A percentile compares a stretch with the other conserved stretches of the same genome.
Conservation (phyloP, 179 eudicot genomes). For the Vitellaria paradoxa region DNA sequence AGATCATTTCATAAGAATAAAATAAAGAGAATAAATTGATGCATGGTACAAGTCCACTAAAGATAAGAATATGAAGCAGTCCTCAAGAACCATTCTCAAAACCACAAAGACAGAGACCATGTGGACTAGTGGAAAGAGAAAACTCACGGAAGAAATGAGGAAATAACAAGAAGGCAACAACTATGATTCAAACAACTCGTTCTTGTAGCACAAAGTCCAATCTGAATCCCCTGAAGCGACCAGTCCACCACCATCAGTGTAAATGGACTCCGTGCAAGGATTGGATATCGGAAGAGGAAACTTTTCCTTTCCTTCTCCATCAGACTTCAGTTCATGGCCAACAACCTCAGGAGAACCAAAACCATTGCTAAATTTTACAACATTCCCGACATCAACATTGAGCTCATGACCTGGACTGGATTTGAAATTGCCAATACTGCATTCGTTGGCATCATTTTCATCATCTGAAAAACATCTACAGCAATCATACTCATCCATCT, state of each 20-base stretch:
- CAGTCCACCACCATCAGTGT: slow-evolving; percentile 37
- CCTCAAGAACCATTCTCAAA: not conserved
- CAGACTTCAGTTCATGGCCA: slow-evolving; percentile 18
- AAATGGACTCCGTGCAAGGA: slow-evolving; percentile 47
- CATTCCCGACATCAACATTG: slow-evolving; percentile 8
- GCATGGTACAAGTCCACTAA: not conserved
- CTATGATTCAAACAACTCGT: slow-evolving; percentile 35
- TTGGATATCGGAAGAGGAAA: slow-evolving; percentile 11
- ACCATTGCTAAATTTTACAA: slow-evolving; percentile 6
- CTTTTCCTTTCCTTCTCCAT: slow-evolving; percentile 16
- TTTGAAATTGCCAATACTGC: not conserved
- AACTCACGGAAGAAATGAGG: not conserved
- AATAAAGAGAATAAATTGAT: not conserved
- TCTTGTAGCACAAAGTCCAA: slow-evolving; percentile 44
- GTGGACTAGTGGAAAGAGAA: not conserved
- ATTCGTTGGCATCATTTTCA: slow-evolving; percentile 28
- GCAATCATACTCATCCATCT: slow-evolving; percentile 55
- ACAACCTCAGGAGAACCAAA: slow-evolving; percentile 23
- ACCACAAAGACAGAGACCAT: not conserved
- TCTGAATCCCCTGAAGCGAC: slow-evolving; percentile 45
- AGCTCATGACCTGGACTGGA: slow-evolving; percentile 10
- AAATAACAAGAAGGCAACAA: slow-evolving; percentile 4
- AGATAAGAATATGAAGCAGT: not conserved
- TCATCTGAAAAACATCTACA: slow-evolving; percentile 58
- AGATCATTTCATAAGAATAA: not conserved